These are phyloP conservation scores for Pythium folliculosum DNA, from an alignment of 352 stramenopile species.

Conservation along the genomic window DNA sequence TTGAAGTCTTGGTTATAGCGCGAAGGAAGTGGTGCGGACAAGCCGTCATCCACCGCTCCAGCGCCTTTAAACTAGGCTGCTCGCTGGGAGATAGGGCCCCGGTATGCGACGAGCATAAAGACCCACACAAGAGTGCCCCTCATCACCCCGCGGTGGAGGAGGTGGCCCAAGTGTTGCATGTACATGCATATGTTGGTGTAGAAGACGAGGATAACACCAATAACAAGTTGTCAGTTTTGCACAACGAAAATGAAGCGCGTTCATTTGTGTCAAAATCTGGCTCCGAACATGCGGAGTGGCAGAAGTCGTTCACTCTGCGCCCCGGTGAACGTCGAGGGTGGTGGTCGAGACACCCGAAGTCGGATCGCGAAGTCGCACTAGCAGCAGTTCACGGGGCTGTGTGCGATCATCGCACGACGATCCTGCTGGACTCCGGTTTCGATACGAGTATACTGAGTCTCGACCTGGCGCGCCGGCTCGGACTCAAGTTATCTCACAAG, in stretches of 20 bases:
- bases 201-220: neutral
- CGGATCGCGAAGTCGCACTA: no score
- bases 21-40: no score
- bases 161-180: constrained; percentile 1
- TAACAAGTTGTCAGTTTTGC: constrained; percentile 5
- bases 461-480: constrained; percentile 9
- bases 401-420: constrained; percentile 4
- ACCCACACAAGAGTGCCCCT: constrained; percentile 2
- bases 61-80: constrained; percentile 14
- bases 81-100: constrained; percentile 2
- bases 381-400: constrained; percentile 1
- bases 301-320: no score
- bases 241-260: constrained; percentile 9
- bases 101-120: constrained; percentile 10
- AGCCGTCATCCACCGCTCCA: no score
- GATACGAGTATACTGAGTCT: constrained; percentile 10
- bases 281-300: no score
- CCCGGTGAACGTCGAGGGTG: no score
- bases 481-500: neutral
- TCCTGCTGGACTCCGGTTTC: constrained; percentile 14
- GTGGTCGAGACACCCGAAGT: no score
- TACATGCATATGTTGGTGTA: constrained; percentile 7
- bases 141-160: no score
- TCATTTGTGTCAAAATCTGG: no score
- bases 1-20: no score